phyloP scores from a whole-genome alignment of 352 stramenopile species.

The Pythium angustatum region DNA sequence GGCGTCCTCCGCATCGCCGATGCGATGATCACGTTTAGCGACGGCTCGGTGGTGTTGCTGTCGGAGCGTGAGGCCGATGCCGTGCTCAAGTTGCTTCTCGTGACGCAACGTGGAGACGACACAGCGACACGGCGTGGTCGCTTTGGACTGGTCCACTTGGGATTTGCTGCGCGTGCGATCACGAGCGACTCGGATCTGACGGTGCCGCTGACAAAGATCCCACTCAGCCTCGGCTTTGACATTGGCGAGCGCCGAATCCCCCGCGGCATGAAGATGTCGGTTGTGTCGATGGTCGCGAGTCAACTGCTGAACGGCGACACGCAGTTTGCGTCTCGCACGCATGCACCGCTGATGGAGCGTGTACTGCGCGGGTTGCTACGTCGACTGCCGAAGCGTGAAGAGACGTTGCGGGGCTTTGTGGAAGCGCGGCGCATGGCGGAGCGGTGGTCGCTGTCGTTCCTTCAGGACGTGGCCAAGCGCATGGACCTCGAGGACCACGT shows the following conservation, averaged over 20 bases:
- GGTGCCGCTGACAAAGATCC: background rate
- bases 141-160: slow-evolving; percentile 17
- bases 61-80: too few relatives aligned
- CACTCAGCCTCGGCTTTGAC: slow-evolving; percentile 8
- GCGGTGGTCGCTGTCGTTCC: slow-evolving; percentile 1
- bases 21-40: too few relatives aligned
- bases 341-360: too few relatives aligned
- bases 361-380: too few relatives aligned
- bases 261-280: background rate
- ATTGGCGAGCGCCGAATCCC: too few relatives aligned
- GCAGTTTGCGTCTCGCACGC: background rate
- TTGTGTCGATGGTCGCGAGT: slow-evolving; percentile 2
- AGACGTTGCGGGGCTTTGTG: background rate
- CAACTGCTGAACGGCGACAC: slow-evolving; percentile 15
- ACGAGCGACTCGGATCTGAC: background rate
- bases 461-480: too few relatives aligned
- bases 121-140: too few relatives aligned
- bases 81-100: slow-evolving; percentile 12
- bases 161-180: slow-evolving; percentile 1
- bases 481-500: background rate
- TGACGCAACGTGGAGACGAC: background rate
- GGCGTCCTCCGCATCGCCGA: too few relatives aligned
- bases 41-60: too few relatives aligned
- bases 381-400: too few relatives aligned
- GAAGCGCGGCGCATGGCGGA: background rate